Evolutionary conservation across 768 basidiomycete species (phyloP).

Genomic region (Macrolepiota albuminosa): DNA sequence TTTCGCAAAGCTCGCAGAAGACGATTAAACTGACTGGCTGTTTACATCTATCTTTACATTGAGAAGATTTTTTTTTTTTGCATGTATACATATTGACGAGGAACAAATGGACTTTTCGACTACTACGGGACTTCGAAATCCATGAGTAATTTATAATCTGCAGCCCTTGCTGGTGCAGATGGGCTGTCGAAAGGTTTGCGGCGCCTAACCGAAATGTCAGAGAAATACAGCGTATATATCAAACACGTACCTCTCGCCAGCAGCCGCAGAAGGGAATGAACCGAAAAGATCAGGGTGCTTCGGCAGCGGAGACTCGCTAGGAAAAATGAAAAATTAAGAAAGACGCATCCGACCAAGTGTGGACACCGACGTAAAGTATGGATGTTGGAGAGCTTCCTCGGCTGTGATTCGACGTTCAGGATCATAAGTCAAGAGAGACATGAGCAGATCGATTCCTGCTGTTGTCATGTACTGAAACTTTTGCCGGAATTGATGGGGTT

Average conservation of each 20-base stretch:
- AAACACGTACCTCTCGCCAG: conserved; percentile 81
- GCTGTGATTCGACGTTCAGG: conserved; percentile 84
- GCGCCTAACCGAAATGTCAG: conserved; percentile 40
- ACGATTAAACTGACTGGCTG: not conserved
- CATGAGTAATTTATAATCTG: conserved; percentile 60
- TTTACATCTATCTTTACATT: no score
- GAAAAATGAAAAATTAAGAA: not conserved
- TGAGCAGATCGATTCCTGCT: conserved; percentile 81
- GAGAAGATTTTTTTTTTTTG: no score
- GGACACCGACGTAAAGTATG: conserved; percentile 76
- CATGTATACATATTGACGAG: not conserved
- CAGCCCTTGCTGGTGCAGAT: conserved; percentile 70
- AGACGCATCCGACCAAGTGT: not conserved
- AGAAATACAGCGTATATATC: not conserved
- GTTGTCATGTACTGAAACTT: conserved; percentile 83
- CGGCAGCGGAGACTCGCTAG: conserved; percentile 87
- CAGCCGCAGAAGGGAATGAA: conserved; percentile 93
- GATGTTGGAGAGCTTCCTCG: conserved; percentile 85
- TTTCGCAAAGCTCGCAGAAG: conserved; percentile 31
- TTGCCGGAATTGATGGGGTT: conserved; percentile 72
- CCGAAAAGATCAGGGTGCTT: conserved; percentile 96
- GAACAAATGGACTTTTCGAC: not conserved
- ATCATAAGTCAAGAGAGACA: conserved; percentile 82
- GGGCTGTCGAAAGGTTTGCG: conserved; percentile 77
- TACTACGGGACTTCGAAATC: conserved; percentile 51